These are phyloP conservation scores for Terana coerulea DNA, from an alignment of 768 basidiomycete species.

Conservation along the genomic window DNA sequence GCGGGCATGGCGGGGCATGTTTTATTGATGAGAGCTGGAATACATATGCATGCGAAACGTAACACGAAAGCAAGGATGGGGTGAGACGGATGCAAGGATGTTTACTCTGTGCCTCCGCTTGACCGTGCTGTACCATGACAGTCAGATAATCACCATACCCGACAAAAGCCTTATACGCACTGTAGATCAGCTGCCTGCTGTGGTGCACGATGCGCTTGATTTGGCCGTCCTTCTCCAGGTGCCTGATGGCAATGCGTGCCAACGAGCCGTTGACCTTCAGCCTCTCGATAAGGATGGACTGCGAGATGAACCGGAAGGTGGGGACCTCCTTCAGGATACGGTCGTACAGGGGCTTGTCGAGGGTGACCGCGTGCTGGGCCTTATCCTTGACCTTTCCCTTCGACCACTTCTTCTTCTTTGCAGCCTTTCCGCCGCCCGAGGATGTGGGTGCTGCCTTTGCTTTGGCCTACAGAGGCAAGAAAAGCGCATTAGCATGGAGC, in stretches of 20 bases:
- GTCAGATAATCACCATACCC: not conserved
- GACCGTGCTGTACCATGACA: slow-evolving; percentile 35
- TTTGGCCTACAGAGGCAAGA: slow-evolving; percentile 30
- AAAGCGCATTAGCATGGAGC: slow-evolving; percentile 13
- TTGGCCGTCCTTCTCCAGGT: slow-evolving; percentile 88
- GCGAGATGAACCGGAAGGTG: slow-evolving; percentile 98
- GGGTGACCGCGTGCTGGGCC: slow-evolving; percentile 92
- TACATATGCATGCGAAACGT: slow-evolving; percentile 34
- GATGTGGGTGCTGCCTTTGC: slow-evolving; percentile 73
- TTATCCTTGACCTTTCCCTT: slow-evolving; percentile 99
- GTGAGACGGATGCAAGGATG: slow-evolving; percentile 16
- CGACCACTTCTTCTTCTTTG: slow-evolving; percentile 99
- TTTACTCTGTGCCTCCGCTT: slow-evolving; percentile 39
- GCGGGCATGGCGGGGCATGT: slow-evolving; percentile 26
- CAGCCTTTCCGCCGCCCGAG: slow-evolving; percentile 76
- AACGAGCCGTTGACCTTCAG: slow-evolving; percentile 95
- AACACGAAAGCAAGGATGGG: slow-evolving; percentile 19
- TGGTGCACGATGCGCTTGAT: slow-evolving; percentile 98
- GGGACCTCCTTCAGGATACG: slow-evolving; percentile 98
- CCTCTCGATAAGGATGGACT: slow-evolving; percentile 97
- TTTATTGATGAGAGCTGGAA: slow-evolving; percentile 26
- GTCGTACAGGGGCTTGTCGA: slow-evolving; percentile 91
- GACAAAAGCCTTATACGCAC: slow-evolving; percentile 44
- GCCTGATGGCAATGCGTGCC: slow-evolving; percentile 86
- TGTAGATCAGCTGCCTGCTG: slow-evolving; percentile 93